These are phyloP conservation scores for Harrya chromipes DNA, from an alignment of 768 basidiomycete genomes.

Conservation along the genomic window DNA sequence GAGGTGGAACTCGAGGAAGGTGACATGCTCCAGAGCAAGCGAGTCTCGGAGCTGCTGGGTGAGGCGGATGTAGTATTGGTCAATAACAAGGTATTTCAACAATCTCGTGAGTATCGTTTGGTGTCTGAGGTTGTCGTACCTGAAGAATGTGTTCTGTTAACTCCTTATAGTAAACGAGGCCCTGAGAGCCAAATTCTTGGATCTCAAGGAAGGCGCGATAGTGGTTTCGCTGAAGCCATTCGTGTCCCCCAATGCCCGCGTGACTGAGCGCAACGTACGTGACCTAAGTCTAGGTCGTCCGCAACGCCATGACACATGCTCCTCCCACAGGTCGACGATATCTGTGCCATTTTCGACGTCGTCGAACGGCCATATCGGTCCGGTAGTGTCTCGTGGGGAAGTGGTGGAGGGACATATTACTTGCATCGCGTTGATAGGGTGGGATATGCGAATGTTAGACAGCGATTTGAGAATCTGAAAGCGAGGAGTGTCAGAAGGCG, in stretches of 20 bases:
- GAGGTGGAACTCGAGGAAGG: slow-evolving; percentile 79
- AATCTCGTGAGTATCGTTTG: slow-evolving; percentile 53
- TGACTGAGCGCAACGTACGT: slow-evolving; percentile 81
- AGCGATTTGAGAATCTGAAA: slow-evolving; percentile 52
- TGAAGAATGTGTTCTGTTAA: background rate
- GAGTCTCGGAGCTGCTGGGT: slow-evolving; percentile 66
- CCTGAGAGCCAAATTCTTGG: slow-evolving; percentile 85
- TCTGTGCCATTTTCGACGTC: slow-evolving; percentile 79
- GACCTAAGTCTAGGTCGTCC: background rate
- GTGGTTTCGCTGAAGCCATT: slow-evolving; percentile 89
- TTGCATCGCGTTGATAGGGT: slow-evolving; percentile 74
- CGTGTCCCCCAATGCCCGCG: slow-evolving; percentile 68
- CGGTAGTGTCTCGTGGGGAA: slow-evolving; percentile 82
- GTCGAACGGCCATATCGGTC: slow-evolving; percentile 63
- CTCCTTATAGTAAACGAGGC: slow-evolving; percentile 74
- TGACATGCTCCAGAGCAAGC: slow-evolving; percentile 71
- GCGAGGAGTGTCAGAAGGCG: slow-evolving; percentile 30
- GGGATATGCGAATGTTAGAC: slow-evolving; percentile 60
- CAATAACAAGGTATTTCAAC: slow-evolving; percentile 82
- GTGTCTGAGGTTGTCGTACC: background rate
- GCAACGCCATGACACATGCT: background rate
- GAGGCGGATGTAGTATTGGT: slow-evolving; percentile 90
- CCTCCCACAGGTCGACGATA: slow-evolving; percentile 60
- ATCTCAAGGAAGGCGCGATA: slow-evolving; percentile 88
- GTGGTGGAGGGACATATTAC: slow-evolving; percentile 66